Evolutionary conservation across 257 asterid genomes (phyloP), one percentile per base, ranked within the genome.

Genomic region (Ilex aquifolium): DNA sequence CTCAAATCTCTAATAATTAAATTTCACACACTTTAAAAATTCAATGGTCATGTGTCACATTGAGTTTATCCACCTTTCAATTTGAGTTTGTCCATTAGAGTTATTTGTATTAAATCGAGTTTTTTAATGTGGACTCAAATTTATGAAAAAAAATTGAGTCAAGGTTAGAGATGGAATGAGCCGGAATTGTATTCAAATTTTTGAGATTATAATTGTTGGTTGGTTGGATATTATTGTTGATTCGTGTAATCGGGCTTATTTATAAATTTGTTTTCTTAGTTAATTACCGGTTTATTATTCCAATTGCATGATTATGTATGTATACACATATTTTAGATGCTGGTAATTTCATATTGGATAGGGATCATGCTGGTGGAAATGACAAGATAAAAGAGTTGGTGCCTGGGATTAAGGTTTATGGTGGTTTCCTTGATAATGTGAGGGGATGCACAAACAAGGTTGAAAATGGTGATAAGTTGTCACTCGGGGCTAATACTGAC

Each of bases 351-450:
- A 55, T 52, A 32, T 63, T 27, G 68, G 73, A 49, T 65, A 92
- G 97, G 99, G 96, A 92, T 79, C 99, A 90, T 81, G 97, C 99
- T 66, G 97, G 97, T 75, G 99, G 99, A 29, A 87, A 92, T 72
- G 96, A 87, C 60, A 83, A 87, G 84, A 77, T 92, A 70, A 92
- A 82, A 81, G 81, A 83, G 75, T 63, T 89, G 59, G 66, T 89
- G 60, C 99, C 96, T 12, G 91, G 75, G 44, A 82, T 92, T 58
- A 85, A 87, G 80, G 70, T 92, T 49, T 83, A 63, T 64, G 99
- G 97, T 59, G 95, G 97, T 70, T 89, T 95, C 6, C 36, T 76
- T 67, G 98, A 88, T 76, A 83, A 85, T 54, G 98, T 86, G 44
- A 74, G 79, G 72, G 98, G 90, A 13, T 91, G 95, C 65, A 91